Conservation (phyloP, 208 protist genomes). For the Lotmaria passim region DNA sequence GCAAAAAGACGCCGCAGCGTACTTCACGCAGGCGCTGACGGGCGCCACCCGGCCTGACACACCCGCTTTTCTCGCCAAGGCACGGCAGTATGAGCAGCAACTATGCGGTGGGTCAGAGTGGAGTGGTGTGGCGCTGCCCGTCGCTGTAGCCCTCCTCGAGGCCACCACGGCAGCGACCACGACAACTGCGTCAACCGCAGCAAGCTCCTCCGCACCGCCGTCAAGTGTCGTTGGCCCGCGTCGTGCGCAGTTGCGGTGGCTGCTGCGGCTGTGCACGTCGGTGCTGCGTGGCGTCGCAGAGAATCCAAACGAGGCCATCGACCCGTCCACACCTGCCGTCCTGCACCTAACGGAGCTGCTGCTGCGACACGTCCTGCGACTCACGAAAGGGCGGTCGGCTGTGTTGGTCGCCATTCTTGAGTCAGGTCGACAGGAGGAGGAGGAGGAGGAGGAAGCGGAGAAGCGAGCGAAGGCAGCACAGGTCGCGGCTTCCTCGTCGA, state of each 20-base stretch:
- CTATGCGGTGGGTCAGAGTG: slow-evolving; percentile 63
- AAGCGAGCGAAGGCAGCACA: background rate
- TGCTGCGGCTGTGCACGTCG: slow-evolving; percentile 49
- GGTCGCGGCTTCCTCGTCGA: background rate
- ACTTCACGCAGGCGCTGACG: slow-evolving; percentile 43
- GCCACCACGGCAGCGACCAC: background rate
- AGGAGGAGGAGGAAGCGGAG: background rate
- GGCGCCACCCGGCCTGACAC: slow-evolving; percentile 18
- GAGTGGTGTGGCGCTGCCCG: slow-evolving; percentile 42
- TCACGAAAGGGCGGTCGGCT: slow-evolving; percentile 38
- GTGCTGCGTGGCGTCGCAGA: slow-evolving; percentile 37
- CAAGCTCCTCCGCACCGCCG: background rate
- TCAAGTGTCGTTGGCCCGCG: background rate
- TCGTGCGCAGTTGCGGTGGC: slow-evolving; percentile 56
- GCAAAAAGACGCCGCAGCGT: slow-evolving; percentile 62
- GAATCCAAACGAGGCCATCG: slow-evolving; percentile 19
- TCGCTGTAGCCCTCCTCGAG: slow-evolving; percentile 40
- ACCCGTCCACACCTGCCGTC: slow-evolving; percentile 33
- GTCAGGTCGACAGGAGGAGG: background rate
- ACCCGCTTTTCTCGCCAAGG: slow-evolving; percentile 42
- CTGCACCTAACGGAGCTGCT: slow-evolving; percentile 62
- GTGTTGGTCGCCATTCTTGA: slow-evolving; percentile 51
- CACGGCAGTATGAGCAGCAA: slow-evolving; percentile 38
- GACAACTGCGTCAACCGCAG: background rate
- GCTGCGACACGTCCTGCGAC: slow-evolving; percentile 56